These are phyloP conservation scores for Mycena vulgaris DNA, from an alignment of 768 basidiomycete species.

Conservation along the genomic window DNA sequence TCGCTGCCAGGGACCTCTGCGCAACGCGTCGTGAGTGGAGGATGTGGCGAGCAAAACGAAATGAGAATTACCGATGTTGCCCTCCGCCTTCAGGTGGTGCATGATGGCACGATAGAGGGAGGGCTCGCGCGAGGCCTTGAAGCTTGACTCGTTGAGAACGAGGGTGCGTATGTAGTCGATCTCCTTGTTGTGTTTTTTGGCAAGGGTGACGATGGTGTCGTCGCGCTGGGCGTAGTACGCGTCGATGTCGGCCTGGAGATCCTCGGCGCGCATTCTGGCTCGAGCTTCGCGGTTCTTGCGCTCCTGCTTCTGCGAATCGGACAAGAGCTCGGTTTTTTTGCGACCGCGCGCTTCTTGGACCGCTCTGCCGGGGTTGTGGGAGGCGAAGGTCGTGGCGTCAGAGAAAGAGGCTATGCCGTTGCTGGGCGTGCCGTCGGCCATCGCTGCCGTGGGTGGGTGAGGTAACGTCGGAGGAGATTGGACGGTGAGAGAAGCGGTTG, in stretches of 20 bases:
- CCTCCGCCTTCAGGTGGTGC: not conserved
- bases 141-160: not conserved
- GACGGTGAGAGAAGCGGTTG: no score
- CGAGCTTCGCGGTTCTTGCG: not conserved
- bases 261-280: not conserved
- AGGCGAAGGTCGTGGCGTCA: not conserved
- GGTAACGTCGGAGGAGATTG: not conserved
- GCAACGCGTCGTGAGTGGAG: no score
- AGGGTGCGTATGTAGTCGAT: not conserved
- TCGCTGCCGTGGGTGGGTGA: not conserved
- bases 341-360: constrained; percentile 10
- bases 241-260: not conserved
- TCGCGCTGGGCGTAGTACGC: not conserved
- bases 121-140: not conserved
- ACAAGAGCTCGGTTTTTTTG: not conserved
- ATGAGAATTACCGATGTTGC: not conserved
- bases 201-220: not conserved
- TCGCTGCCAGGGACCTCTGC: not conserved
- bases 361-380: not conserved
- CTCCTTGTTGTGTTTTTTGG: not conserved
- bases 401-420: not conserved
- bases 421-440: not conserved
- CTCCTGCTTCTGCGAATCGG: not conserved
- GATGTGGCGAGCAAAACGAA: not conserved
- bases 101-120: not conserved